Percentiles rank a stretch among this genome's conserved stretches.
Conservation (phyloP, 1,139 yeast species). For the Zygosaccharomyces sapae region DNA sequence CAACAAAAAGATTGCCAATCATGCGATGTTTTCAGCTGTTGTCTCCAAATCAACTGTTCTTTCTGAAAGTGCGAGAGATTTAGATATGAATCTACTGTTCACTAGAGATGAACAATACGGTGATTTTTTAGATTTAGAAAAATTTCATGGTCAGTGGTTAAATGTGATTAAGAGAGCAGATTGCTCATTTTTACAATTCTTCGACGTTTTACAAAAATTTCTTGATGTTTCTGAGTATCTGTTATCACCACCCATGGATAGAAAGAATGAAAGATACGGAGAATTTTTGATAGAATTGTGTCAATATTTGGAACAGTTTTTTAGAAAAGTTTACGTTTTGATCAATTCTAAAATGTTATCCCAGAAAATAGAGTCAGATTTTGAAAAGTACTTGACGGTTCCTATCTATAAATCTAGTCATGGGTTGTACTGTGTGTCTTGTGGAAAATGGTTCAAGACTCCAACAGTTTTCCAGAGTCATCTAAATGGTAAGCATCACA, state of each 20-base stretch:
- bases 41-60: constrained; percentile 35
- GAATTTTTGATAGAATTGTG: constrained; percentile 44
- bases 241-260: constrained; percentile 31
- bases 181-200: constrained; percentile 50
- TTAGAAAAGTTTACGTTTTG: constrained; percentile 51
- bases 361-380: constrained; percentile 37
- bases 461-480: constrained; percentile 66
- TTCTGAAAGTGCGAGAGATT: constrained; percentile 48
- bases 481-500: constrained; percentile 71
- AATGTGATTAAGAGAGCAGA: constrained; percentile 39
- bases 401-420: constrained; percentile 27
- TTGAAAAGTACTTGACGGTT: constrained; percentile 32
- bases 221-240: constrained; percentile 31
- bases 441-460: constrained; percentile 63
- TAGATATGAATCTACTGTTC: constrained; percentile 50
- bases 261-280: constrained; percentile 39
- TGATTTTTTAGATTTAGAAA: constrained; percentile 53
- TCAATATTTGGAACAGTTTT: constrained; percentile 46
- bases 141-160: constrained; percentile 49
- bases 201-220: constrained; percentile 44
- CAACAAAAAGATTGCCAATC: constrained; percentile 19
- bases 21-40: constrained; percentile 27
- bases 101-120: constrained; percentile 63
- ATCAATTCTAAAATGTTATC: constrained; percentile 40
- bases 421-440: constrained; percentile 56